Evolutionary conservation across 169 alveolate genomes (phyloP), one percentile per base, ranked within the genome.

Genomic region (Cryptosporidium tyzzeri): DNA sequence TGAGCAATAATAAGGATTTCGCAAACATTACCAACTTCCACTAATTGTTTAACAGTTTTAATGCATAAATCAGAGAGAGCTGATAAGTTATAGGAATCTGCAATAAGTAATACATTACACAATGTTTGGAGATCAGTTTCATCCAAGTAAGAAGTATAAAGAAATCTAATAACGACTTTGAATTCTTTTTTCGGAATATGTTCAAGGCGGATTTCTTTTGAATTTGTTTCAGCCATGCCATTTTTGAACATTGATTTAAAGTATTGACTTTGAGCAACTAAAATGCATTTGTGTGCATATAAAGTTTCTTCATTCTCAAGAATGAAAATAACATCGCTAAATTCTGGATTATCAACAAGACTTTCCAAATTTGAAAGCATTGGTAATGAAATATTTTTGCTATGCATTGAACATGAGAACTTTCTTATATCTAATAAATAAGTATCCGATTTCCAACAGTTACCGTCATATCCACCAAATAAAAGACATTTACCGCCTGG

Each of bases 401-500:
- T 62, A 48, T 80, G 68, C 21, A 26, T 37, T 26, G 89, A 80
- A 33, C 53, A 44, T 3, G 65, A 80, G 35, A 80, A 50, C 35
- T 61, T 50, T 41, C 75, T 59, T 4, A 86, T 91, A 75, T 93
- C 92, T 70, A 86, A 91, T 33, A 92, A 91, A 62, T 58, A 92
- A 37, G 92, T 41, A 68, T 93, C 91, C 80, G 91, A 85, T 67
- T 70, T 86, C 84, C 91, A 89, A 44, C 51, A 69, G 55, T 92
- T 91, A 18, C 95, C 95, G 86, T 93, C 91, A 70, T 69, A 93
- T 7, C 95, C 95, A 18, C 95, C 95, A 68, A 93, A 93, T 14
- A 93, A 70, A 85, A 92, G 84, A 10, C 92, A 73, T 84, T 93
- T 93, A 12, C 89, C 89, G 7, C 44, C 62, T 9, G 55, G 44